Evolutionary conservation across 345 rosid genomes (phyloP), one percentile per base, ranked within the genome.

Genomic region (Erucastrum elatum): DNA sequence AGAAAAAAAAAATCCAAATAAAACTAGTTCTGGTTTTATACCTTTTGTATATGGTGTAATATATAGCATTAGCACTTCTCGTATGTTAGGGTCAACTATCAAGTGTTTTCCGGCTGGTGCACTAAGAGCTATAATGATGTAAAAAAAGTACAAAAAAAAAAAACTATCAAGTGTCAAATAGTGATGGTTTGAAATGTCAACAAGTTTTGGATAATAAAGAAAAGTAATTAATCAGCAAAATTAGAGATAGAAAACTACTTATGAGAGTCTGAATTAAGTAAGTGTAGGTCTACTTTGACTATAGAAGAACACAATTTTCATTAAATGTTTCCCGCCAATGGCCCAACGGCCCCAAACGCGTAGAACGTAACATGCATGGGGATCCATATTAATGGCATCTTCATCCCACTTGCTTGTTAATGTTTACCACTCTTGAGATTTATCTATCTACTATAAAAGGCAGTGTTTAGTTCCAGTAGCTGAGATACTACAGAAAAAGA

Each of bases 261-360:
- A 41, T 41, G 13, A 11, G 66, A 64, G 27, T 56, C 4, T 71
- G 59, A 74, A 34, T 21, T 30, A n/a, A n/a, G n/a, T 5, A 41
- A 27, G 60, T 49, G 46, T 80, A 63, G 67, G 75, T 80, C 82
- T 79, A 61, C 53, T 58, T 74, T 74, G 79, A 80, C 82, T 61
- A 61, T 7, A n/a, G 16, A n/a, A 27, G 12, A 35, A 30, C 21
- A 61, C 27, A 31, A 1, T 3, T 41, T 41, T 53, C 79, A 80
- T 75, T 80, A 63, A 80, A 80, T 80, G 83, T 15, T 70, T 81
- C 65, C 80, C 80, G 35, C 74, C 17, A 75, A 71, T 75, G 67
- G 62, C 83, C 68, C 83, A 81, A 81, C 84, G 84, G 73, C 39
- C 77, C 74, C 68, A 33, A 70, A 76, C 83, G 83, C 83, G 83